A percentile compares a stretch with the other conserved stretches of the same genome.
Evolutionary conservation across 1,139 yeast genomes (phyloP).

Genomic region (Torulaspora pretoriensis): DNA sequence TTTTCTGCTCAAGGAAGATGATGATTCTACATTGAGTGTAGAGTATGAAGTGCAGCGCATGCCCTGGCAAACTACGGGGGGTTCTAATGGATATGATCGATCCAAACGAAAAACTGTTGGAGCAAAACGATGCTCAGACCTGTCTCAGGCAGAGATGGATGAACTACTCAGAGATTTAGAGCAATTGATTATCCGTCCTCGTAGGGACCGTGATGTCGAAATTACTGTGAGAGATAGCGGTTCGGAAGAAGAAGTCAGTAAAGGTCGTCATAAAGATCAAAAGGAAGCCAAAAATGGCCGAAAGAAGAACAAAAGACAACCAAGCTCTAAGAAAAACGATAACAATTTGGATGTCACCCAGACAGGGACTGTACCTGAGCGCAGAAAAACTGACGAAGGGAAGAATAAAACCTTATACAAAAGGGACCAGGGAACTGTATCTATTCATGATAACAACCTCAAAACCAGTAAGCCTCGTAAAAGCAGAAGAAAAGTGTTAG

Average conservation of each 20-base stretch:
- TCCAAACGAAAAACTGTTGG: not conserved
- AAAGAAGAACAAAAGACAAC: no score
- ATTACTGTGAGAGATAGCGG: not conserved
- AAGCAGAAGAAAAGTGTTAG: not conserved
- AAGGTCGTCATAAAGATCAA: not conserved
- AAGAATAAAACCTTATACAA: no score
- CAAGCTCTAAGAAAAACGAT: no score
- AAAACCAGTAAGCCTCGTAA: not conserved
- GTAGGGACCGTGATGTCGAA: not conserved
- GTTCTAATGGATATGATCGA: not conserved
- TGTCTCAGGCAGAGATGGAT: not conserved
- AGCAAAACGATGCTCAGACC: not conserved
- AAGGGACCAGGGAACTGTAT: not conserved
- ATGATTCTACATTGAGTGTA: not conserved
- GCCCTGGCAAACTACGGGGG: not conserved
- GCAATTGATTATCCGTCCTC: constrained; percentile 4
- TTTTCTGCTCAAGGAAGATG: constrained; percentile 10
- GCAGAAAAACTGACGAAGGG: no score
- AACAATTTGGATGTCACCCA: no score
- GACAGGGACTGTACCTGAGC: no score
- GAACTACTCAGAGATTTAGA: constrained; percentile 5
- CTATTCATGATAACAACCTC: not conserved
- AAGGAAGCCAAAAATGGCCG: not conserved
- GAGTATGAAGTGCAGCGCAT: constrained; percentile 1
- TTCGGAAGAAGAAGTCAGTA: not conserved